These are phyloP conservation scores for Alternaria hordeiaustralica DNA, from an alignment of 2,329 filamentous ascomycete genomes.

Conservation along the genomic window DNA sequence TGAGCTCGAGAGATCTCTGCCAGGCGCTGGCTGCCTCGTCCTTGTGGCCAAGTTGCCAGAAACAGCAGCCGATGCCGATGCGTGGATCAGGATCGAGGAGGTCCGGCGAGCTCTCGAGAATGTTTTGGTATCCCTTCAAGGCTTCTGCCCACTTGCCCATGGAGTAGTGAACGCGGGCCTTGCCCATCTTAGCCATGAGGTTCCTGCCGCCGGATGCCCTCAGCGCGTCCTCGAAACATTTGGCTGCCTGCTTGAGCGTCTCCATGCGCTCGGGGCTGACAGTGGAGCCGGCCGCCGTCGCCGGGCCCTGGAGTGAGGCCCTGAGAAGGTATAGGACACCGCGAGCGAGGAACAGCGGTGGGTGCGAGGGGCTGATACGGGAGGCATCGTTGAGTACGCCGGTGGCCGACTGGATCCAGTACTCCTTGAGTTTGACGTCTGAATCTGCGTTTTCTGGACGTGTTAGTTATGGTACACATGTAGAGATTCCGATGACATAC, in stretches of 20 bases:
- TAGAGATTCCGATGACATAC: conserved; percentile 22
- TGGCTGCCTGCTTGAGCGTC: conserved; percentile 81
- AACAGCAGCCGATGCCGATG: conserved; percentile 94
- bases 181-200: conserved; percentile 89
- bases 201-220: conserved; percentile 85
- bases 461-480: neutral
- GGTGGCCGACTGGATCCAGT: conserved; percentile 90
- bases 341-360: conserved; percentile 87
- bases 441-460: conserved; percentile 55
- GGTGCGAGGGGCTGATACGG: conserved; percentile 88
- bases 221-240: conserved; percentile 93
- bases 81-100: conserved; percentile 92
- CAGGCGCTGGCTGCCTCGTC: conserved; percentile 90
- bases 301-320: conserved; percentile 80
- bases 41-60: conserved; percentile 96
- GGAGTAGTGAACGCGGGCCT: conserved; percentile 84
- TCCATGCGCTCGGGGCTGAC: conserved; percentile 76
- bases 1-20: conserved; percentile 84
- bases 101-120: conserved; percentile 82
- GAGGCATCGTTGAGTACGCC: conserved; percentile 93
- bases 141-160: conserved; percentile 86
- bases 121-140: conserved; percentile 83
- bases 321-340: conserved; percentile 88
- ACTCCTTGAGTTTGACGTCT: conserved; percentile 88
- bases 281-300: conserved; percentile 69